phyloP scores from a whole-genome alignment of 345 rosid genomes.

The Atalantia buxifolia region DNA sequence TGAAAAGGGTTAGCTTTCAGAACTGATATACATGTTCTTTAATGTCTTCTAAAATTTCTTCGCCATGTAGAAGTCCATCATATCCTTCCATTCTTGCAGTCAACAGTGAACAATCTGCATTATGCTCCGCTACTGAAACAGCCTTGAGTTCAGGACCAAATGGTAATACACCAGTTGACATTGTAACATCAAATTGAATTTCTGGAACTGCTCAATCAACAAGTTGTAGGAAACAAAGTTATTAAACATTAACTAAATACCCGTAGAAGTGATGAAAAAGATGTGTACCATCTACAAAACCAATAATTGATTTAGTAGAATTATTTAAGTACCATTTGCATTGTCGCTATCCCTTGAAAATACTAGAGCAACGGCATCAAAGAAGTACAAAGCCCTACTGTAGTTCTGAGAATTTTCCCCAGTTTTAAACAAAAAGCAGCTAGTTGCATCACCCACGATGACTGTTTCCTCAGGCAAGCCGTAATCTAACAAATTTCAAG shows the following conservation, averaged over 20 bases:
- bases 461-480: constrained; percentile 37
- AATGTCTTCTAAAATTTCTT: constrained; percentile 25
- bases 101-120: constrained; percentile 24
- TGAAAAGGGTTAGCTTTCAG: neutral
- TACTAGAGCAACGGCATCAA: constrained; percentile 43
- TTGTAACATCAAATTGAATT: constrained; percentile 30
- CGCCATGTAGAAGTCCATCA: constrained; percentile 13
- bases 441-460: constrained; percentile 40
- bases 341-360: constrained; percentile 36
- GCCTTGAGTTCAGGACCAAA: constrained; percentile 40
- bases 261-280: too few species aligned
- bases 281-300: too few species aligned
- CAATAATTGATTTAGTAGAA: neutral
- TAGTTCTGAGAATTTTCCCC: neutral
- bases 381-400: neutral
- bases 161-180: constrained; percentile 39
- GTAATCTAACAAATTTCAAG: constrained; percentile 22
- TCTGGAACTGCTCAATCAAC: constrained; percentile 18
- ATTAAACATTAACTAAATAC: too few species aligned
- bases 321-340: constrained; percentile 22
- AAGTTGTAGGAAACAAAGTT: too few species aligned
- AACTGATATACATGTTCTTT: neutral
- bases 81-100: constrained; percentile 25
- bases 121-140: constrained; percentile 18
- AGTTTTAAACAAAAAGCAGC: constrained; percentile 23